Evolutionary conservation across 1,284 basidiomycete species (phyloP).

Genomic region (Papiliotrema nemorosa): DNA sequence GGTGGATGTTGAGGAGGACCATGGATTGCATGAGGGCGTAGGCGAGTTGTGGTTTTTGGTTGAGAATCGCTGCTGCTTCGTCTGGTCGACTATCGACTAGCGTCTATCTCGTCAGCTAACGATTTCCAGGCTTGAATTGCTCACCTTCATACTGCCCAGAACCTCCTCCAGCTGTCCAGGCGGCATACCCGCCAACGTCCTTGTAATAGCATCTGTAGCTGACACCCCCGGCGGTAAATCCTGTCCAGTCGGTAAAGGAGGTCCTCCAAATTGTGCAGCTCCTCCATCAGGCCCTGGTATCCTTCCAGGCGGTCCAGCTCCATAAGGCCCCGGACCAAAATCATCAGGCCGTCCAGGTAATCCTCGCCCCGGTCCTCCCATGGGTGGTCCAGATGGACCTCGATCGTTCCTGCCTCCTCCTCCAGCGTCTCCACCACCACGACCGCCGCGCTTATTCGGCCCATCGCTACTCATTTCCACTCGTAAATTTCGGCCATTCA

Average conservation of each 20-base stretch:
- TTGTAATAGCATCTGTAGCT: slow-evolving; percentile 79
- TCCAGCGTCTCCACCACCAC: slow-evolving; percentile 15
- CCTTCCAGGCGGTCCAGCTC: not conserved
- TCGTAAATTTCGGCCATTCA: slow-evolving; percentile 76
- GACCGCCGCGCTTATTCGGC: slow-evolving; percentile 37
- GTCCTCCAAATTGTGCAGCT: not conserved
- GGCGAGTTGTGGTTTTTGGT: slow-evolving; percentile 83
- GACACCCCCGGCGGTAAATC: slow-evolving; percentile 70
- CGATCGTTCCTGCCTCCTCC: not conserved
- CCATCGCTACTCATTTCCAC: slow-evolving; percentile 65
- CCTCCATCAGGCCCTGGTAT: not conserved
- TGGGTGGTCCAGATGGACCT: too few relatives aligned
- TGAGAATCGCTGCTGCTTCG: slow-evolving; percentile 75
- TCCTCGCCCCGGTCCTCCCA: not conserved
- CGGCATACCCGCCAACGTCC: slow-evolving; percentile 78
- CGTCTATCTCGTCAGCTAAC: slow-evolving; percentile 17
- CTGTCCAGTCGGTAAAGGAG: slow-evolving; percentile 68
- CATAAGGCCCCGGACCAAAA: not conserved
- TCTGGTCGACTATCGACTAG: slow-evolving; percentile 89
- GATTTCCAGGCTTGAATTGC: slow-evolving; percentile 24
- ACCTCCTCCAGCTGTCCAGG: slow-evolving; percentile 88
- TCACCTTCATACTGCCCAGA: slow-evolving; percentile 95
- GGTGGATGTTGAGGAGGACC: slow-evolving; percentile 87
- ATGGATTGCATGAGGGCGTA: slow-evolving; percentile 97
- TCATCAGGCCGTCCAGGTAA: not conserved